Percentiles rank a stretch among this genome's conserved stretches.
These are phyloP conservation scores for Aspergillus amoenus DNA, from an alignment of 2,329 filamentous ascomycete species.

Conservation along the genomic window DNA sequence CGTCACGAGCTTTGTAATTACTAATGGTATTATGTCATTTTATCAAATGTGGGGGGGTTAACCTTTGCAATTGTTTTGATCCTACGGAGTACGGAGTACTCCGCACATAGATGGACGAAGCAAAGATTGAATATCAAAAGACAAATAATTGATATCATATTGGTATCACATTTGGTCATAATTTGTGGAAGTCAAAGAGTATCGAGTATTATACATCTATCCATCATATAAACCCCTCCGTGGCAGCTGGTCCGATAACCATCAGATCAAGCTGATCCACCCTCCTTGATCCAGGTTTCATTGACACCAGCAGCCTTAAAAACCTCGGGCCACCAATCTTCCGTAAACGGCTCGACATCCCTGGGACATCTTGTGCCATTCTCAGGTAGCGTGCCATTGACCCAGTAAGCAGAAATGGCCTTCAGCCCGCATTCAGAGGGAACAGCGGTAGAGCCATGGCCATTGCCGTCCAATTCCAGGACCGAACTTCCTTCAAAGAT, in stretches of 20 bases:
- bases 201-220: neutral
- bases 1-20: too few relatives aligned
- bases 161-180: neutral
- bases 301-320: conserved; percentile 4
- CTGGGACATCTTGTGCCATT: neutral
- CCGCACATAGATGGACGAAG: neutral
- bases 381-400: conserved; percentile 2
- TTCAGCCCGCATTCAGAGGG: conserved; percentile 2
- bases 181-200: neutral
- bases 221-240: neutral
- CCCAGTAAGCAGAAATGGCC: conserved; percentile 8
- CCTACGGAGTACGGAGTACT: neutral
- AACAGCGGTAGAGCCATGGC: conserved; percentile 1
- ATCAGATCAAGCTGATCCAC: too few relatives aligned
- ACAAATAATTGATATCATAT: neutral
- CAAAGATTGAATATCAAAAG: neutral
- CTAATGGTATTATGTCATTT: neutral
- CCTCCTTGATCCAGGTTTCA: neutral
- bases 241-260: too few relatives aligned
- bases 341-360: neutral
- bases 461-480: conserved; percentile 24
- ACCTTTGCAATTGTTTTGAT: neutral
- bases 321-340: neutral
- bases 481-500: conserved; percentile 25
- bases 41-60: neutral